Evolutionary conservation across 2,329 filamentous ascomycete species (phyloP).

Genomic region (Calonectria honghensis): DNA sequence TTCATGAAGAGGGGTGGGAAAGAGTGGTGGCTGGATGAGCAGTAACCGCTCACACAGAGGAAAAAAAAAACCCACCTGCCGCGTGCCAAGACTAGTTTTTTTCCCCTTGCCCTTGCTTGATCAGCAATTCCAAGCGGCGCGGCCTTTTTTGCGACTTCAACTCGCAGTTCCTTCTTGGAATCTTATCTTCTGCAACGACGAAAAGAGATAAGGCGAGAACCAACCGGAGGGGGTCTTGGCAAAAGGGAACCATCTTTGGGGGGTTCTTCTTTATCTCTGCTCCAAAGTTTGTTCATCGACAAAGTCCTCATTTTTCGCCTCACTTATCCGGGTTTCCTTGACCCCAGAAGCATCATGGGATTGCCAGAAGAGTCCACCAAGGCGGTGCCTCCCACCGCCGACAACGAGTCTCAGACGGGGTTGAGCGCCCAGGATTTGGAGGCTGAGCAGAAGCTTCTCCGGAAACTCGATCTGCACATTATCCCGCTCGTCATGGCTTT

Average conservation of each 20-base stretch:
- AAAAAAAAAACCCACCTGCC: conserved; percentile 26
- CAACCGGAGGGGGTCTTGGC: conserved; percentile 20
- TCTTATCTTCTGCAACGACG: conserved; percentile 20
- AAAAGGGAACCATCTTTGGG: conserved; percentile 7
- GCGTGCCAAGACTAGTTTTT: conserved; percentile 37
- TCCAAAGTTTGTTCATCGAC: not conserved
- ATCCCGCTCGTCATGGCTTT: conserved; percentile 80
- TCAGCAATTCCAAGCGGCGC: conserved; percentile 45
- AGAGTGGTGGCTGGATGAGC: not conserved
- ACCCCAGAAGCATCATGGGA: conserved; percentile 19
- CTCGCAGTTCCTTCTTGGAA: conserved; percentile 9
- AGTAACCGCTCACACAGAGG: conserved; percentile 8
- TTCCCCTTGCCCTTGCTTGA: conserved; percentile 35
- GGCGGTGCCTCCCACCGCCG: conserved; percentile 43
- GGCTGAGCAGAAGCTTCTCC: conserved; percentile 74
- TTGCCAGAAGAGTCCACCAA: conserved; percentile 19
- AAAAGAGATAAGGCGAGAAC: conserved; percentile 23
- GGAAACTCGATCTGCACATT: conserved; percentile 79
- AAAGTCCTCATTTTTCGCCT: not conserved
- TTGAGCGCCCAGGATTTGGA: conserved; percentile 38
- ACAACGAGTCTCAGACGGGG: conserved; percentile 47
- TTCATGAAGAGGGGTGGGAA: not conserved
- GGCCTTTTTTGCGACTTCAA: conserved; percentile 33
- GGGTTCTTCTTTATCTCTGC: not conserved
- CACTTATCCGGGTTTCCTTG: not conserved